Conservation (phyloP, 2,329 filamentous ascomycete species). For the Diaporthe citri region DNA sequence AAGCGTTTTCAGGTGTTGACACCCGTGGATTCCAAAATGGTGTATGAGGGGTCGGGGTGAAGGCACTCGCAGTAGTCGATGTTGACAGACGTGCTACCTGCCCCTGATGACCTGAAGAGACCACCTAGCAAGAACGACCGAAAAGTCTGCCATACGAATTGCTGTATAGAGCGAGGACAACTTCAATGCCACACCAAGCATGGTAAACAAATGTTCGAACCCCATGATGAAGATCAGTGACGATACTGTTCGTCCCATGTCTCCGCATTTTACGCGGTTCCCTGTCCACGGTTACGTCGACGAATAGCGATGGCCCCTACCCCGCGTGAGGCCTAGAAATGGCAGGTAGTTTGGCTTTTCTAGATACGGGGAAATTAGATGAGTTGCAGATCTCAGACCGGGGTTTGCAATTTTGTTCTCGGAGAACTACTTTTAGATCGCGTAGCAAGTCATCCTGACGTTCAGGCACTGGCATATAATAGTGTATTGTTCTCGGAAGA, state of each 20-base stretch:
- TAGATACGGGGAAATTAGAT: not conserved
- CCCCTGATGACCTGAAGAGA: no score
- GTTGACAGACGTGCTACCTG: not conserved
- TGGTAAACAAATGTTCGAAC: not conserved
- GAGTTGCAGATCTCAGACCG: conserved; percentile 32
- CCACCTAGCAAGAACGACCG: not conserved
- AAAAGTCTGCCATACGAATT: not conserved
- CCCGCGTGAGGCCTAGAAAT: conserved; percentile 20
- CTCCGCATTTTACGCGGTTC: conserved; percentile 1
- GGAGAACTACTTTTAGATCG: no score
- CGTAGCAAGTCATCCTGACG: not conserved
- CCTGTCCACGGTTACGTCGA: conserved; percentile 13
- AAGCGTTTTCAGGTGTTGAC: not conserved
- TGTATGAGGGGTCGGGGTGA: not conserved
- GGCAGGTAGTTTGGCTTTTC: conserved; percentile 32
- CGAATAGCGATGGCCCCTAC: conserved; percentile 14
- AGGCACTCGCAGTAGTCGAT: not conserved
- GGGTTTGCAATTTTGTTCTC: not conserved
- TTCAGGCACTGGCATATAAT: not conserved
- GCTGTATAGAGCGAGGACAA: no score
- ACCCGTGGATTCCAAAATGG: not conserved
- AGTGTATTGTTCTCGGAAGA: not conserved
- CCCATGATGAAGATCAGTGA: not conserved
- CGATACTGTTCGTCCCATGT: not conserved
- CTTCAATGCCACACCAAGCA: not conserved